Evolutionary conservation across 2,329 filamentous ascomycete genomes (phyloP).

Genomic region (Cordyceps cicadae): DNA sequence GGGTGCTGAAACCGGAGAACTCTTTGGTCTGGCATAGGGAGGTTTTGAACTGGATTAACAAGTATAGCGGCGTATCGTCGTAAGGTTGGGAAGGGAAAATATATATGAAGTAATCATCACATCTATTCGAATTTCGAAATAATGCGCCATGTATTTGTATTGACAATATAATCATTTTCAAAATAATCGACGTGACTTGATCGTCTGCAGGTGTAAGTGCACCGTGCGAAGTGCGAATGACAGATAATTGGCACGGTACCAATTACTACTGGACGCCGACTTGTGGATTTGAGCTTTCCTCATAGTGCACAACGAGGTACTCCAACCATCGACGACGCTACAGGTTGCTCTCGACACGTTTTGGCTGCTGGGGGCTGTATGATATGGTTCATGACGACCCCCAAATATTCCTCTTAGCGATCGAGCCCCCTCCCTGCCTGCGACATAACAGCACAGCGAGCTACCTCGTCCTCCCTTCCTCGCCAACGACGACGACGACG

Average conservation of each 20-base stretch:
- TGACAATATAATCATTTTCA: too few relatives aligned
- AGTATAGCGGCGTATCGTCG: conserved; percentile 41
- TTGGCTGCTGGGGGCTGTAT: background rate
- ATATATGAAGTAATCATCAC: background rate
- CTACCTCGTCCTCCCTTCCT: background rate
- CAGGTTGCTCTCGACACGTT: background rate
- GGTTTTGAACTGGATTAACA: conserved; percentile 70
- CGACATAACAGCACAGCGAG: background rate
- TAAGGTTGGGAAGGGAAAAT: conserved; percentile 11
- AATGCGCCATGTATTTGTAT: background rate
- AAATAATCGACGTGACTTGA: too few relatives aligned
- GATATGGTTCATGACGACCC: background rate
- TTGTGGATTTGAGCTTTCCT: background rate
- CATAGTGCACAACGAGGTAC: background rate
- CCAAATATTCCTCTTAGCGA: background rate
- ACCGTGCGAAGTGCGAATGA: background rate
- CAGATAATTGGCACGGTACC: background rate
- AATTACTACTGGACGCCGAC: background rate
- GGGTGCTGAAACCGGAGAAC: conserved; percentile 90
- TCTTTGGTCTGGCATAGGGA: conserved; percentile 82
- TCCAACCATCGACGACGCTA: background rate
- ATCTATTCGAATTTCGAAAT: background rate
- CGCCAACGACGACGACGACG: background rate
- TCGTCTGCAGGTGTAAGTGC: background rate
- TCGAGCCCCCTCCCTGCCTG: background rate